phyloP scores from a whole-genome alignment of 345 rosid genomes.

The Camelina laxa region DNA sequence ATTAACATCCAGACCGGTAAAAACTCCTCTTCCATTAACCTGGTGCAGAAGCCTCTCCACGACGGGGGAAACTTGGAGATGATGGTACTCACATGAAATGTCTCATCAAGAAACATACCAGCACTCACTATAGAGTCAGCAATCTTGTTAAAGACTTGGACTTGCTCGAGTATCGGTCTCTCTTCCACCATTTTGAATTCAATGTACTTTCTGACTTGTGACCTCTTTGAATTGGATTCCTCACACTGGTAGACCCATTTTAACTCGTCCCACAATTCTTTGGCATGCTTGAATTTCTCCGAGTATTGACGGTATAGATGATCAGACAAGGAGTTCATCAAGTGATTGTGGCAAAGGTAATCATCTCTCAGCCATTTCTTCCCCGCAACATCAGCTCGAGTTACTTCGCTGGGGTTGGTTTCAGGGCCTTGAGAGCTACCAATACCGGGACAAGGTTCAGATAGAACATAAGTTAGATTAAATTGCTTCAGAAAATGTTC shows the following conservation, averaged over 20 bases:
- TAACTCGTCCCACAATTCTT: constrained; percentile 84
- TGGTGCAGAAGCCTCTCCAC: constrained; percentile 73
- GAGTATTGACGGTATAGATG: constrained; percentile 61
- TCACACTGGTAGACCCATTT: constrained; percentile 66
- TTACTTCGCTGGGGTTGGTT: constrained; percentile 44
- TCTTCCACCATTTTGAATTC: constrained; percentile 73
- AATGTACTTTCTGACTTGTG: constrained; percentile 74
- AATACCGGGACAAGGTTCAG: constrained; percentile 55
- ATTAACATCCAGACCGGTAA: constrained; percentile 62
- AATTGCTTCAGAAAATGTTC: constrained; percentile 69
- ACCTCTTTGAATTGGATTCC: constrained; percentile 64
- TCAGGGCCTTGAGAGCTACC: constrained; percentile 37
- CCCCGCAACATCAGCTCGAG: constrained; percentile 46
- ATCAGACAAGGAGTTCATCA: constrained; percentile 74
- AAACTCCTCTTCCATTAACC: constrained; percentile 59
- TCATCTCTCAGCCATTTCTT: constrained; percentile 73
- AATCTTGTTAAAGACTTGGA: constrained; percentile 65
- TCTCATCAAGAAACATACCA: constrained; percentile 69
- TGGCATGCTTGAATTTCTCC: constrained; percentile 59
- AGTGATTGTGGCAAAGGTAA: constrained; percentile 61
- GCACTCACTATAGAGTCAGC: constrained; percentile 68
- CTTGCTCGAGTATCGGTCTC: constrained; percentile 62
- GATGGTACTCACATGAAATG: constrained; percentile 72
- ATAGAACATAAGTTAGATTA: constrained; percentile 64
- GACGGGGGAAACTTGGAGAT: constrained; percentile 81